Conservation (phyloP, 2,329 filamentous ascomycete species). For the Venturia carpophila region DNA sequence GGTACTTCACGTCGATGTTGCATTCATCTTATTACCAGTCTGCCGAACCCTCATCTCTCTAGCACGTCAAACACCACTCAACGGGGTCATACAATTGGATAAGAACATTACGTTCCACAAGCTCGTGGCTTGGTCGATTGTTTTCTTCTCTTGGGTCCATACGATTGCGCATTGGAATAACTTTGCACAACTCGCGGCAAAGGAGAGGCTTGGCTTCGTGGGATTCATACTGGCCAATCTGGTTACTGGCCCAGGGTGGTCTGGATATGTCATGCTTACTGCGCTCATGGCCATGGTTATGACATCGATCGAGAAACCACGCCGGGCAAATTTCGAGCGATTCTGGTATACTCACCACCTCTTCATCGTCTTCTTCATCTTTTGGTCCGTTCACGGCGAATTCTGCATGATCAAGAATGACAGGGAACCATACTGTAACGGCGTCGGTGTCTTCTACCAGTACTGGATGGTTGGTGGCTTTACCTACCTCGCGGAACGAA, state of each 20-base stretch:
- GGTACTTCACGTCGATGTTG: conserved; percentile 73
- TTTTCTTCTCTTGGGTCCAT: conserved; percentile 82
- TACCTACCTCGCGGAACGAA: conserved; percentile 69
- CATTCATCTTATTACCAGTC: conserved; percentile 61
- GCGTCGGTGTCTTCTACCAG: conserved; percentile 77
- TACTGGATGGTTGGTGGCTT: conserved; percentile 84
- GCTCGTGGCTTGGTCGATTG: conserved; percentile 75
- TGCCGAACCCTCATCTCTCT: conserved; percentile 79
- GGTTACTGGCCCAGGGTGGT: conserved; percentile 73
- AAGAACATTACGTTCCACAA: conserved; percentile 89
- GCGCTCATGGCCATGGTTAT: conserved; percentile 69
- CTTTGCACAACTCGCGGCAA: conserved; percentile 65
- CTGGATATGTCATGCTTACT: conserved; percentile 75
- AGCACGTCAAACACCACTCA: conserved; percentile 69
- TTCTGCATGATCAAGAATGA: conserved; percentile 90
- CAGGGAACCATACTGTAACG: conserved; percentile 67
- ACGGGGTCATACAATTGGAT: conserved; percentile 81
- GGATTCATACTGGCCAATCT: conserved; percentile 73
- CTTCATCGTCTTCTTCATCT: conserved; percentile 81
- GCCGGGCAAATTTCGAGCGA: conserved; percentile 75
- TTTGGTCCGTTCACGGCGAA: conserved; percentile 83
- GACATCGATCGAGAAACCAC: conserved; percentile 69
- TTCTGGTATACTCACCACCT: conserved; percentile 91
- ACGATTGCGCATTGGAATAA: conserved; percentile 85
- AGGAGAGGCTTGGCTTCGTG: conserved; percentile 68